These are phyloP conservation scores for Tricladium varicosporioides DNA, from an alignment of 2,329 filamentous ascomycete genomes.

Conservation along the genomic window DNA sequence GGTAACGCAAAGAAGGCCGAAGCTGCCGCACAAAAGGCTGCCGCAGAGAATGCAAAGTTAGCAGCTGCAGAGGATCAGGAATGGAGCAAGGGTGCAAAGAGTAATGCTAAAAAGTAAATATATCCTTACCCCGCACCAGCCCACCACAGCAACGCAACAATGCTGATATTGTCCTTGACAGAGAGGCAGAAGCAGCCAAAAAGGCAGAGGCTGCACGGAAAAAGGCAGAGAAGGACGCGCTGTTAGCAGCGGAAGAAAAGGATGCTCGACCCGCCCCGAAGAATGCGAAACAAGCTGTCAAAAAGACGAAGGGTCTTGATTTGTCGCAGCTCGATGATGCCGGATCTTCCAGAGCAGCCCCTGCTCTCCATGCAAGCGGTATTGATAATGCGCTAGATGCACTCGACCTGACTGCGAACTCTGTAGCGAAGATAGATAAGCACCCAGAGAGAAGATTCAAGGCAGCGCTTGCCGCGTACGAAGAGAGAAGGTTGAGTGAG, in stretches of 20 bases:
- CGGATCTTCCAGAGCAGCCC: conserved; percentile 38
- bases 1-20: conserved; percentile 94
- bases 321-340: conserved; percentile 70
- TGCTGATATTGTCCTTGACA: conserved; percentile 37
- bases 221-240: conserved; percentile 87
- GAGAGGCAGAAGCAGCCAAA: conserved; percentile 81
- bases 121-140: conserved; percentile 14
- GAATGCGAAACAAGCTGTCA: conserved; percentile 65
- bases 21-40: conserved; percentile 75
- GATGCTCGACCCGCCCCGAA: conserved; percentile 66
- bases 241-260: conserved; percentile 83
- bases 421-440: conserved; percentile 71
- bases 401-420: conserved; percentile 60
- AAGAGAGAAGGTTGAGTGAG: conserved; percentile 78
- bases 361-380: conserved; percentile 74
- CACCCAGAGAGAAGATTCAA: conserved; percentile 88
- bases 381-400: conserved; percentile 95
- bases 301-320: conserved; percentile 70
- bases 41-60: conserved; percentile 64
- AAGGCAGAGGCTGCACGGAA: conserved; percentile 80
- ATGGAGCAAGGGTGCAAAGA: conserved; percentile 86
- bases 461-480: conserved; percentile 79
- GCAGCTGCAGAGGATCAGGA: conserved; percentile 68
- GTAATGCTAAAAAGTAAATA: conserved; percentile 79
- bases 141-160: conserved; percentile 9